These are phyloP conservation scores for Parachaetomium inaequale DNA, from an alignment of 495 filamentous ascomycete genomes.

Conservation along the genomic window DNA sequence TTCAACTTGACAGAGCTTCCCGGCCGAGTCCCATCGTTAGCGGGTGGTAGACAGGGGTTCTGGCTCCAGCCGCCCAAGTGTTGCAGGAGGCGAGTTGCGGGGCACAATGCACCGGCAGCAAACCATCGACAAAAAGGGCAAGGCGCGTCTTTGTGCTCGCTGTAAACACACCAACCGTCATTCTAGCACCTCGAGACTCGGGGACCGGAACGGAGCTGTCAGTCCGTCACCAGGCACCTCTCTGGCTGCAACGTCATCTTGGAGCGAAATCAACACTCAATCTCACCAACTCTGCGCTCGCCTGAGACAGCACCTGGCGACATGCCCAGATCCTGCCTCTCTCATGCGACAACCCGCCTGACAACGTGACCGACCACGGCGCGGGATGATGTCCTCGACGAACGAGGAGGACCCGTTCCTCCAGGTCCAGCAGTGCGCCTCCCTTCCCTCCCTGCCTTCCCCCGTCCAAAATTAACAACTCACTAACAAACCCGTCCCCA, in stretches of 20 bases:
- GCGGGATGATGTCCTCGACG: conserved; percentile 65
- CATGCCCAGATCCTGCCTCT: conserved; percentile 10
- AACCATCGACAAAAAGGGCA: background rate
- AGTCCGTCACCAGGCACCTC: conserved; percentile 11
- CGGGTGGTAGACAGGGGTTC: conserved; percentile 19
- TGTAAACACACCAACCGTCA: conserved; percentile 9
- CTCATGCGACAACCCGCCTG: conserved; percentile 1
- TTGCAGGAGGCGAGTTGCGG: background rate
- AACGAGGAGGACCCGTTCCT: conserved; percentile 84
- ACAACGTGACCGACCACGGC: conserved; percentile 15
- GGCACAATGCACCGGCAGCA: background rate
- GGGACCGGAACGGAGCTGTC: background rate
- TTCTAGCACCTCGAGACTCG: background rate
- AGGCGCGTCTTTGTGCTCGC: background rate
- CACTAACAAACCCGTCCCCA: background rate
- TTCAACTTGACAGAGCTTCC: conserved; percentile 28
- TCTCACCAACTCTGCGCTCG: background rate
- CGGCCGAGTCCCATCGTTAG: conserved; percentile 3
- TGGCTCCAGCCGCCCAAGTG: background rate
- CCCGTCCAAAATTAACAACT: background rate
- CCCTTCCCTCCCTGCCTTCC: background rate
- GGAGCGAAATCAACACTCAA: background rate
- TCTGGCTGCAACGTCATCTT: conserved; percentile 19
- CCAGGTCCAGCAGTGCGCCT: conserved; percentile 77
- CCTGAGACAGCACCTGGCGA: conserved; percentile 1